phyloP scores from a whole-genome alignment of 345 rosid genomes.

The Lumnitzera littorea region DNA sequence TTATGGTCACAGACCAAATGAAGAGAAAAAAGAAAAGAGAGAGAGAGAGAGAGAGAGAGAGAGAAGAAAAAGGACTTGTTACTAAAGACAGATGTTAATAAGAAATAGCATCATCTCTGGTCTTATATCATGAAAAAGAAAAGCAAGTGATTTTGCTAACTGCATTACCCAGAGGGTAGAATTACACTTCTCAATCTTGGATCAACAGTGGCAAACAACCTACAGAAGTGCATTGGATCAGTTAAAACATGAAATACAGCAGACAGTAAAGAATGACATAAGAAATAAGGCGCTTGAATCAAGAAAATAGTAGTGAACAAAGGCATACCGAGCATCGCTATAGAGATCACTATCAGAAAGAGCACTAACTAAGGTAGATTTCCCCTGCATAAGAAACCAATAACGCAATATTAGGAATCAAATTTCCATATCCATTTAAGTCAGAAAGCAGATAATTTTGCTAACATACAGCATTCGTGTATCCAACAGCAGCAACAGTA shows the following conservation, averaged over 20 bases:
- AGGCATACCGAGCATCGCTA: slow-evolving; percentile 67
- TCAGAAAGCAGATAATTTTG: slow-evolving; percentile 6
- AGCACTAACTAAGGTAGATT: slow-evolving; percentile 73
- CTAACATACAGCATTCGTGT: slow-evolving; percentile 90
- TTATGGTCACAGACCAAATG: background rate
- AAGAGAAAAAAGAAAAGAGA: background rate
- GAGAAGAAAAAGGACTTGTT: background rate
- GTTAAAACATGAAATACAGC: slow-evolving; percentile 1
- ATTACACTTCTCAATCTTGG: slow-evolving; percentile 54
- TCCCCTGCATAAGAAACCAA: slow-evolving; percentile 47
- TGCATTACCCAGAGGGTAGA: slow-evolving; percentile 73
- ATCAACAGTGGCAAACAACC: slow-evolving; percentile 86
- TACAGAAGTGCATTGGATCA: slow-evolving; percentile 21
- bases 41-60: background rate
- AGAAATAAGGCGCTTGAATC: background rate
- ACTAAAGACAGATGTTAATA: too few species aligned
- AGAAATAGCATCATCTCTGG: too few species aligned
- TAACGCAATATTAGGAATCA: background rate
- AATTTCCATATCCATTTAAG: background rate
- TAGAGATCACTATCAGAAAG: slow-evolving; percentile 69
- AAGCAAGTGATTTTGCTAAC: background rate
- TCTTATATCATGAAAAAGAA: background rate
- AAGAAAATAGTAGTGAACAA: slow-evolving; percentile 5
- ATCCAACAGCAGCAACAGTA: slow-evolving; percentile 90
- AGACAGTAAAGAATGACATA: slow-evolving; percentile 2